phyloP scores from a whole-genome alignment of 2,329 filamentous ascomycete species.

The Aspergillus sp. region DNA sequence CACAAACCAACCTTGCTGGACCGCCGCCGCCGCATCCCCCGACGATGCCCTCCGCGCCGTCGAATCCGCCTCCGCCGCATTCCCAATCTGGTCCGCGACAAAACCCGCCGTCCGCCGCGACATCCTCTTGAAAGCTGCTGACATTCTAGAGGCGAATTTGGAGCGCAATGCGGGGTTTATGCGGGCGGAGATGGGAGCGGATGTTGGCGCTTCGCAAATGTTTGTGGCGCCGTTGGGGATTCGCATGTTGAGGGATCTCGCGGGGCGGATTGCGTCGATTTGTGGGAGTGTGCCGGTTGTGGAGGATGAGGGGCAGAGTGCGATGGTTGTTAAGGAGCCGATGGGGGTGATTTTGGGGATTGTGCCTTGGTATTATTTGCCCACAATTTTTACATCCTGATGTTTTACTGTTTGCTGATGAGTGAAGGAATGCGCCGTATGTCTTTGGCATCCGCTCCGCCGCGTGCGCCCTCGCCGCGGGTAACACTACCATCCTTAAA shows the following conservation, averaged over 20 bases:
- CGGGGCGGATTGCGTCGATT: slow-evolving; percentile 42
- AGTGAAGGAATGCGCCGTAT: slow-evolving; percentile 46
- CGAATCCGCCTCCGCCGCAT: slow-evolving; percentile 56
- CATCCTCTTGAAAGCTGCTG: slow-evolving; percentile 63
- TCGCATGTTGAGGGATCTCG: slow-evolving; percentile 43
- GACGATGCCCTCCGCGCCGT: slow-evolving; percentile 39
- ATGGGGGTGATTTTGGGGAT: slow-evolving; percentile 72
- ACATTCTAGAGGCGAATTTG: slow-evolving; percentile 40
- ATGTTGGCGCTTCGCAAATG: slow-evolving; percentile 24
- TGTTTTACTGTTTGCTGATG: neutral
- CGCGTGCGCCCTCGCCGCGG: slow-evolving; percentile 58
- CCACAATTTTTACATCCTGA: too few species aligned
- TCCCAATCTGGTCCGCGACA: slow-evolving; percentile 59
- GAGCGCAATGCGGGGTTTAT: slow-evolving; percentile 55
- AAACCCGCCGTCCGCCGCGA: slow-evolving; percentile 57
- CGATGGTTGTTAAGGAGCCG: slow-evolving; percentile 64
- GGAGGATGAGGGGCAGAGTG: slow-evolving; percentile 47
- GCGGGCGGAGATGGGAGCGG: slow-evolving; percentile 48
- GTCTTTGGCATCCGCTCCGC: slow-evolving; percentile 46
- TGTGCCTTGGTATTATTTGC: slow-evolving; percentile 61
- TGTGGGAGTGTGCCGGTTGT: slow-evolving; percentile 45
- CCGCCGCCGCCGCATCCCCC: slow-evolving; percentile 48
- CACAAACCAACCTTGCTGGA: slow-evolving; percentile 46
- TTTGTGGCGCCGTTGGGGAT: slow-evolving; percentile 27
- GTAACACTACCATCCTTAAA: slow-evolving; percentile 68